Evolutionary conservation across 2,329 filamentous ascomycete species (phyloP).

Genomic region (Ophiostoma ips): DNA sequence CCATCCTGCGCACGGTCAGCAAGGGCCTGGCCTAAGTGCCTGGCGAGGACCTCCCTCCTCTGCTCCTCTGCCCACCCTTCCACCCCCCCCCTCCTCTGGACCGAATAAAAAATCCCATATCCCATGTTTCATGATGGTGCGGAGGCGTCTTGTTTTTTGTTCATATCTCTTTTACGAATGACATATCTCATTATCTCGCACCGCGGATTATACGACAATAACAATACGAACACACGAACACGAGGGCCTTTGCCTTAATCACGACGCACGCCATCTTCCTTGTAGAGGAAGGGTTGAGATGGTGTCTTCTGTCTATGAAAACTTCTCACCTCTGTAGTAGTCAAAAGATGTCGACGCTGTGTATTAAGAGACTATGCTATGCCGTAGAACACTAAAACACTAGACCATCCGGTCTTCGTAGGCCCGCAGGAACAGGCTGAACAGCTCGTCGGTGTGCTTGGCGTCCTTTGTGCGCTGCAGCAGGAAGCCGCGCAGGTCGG

Average conservation of each 20-base stretch:
- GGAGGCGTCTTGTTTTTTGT: background rate
- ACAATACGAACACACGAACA: too few species aligned
- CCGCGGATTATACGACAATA: too few species aligned
- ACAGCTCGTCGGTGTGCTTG: slow-evolving; percentile 47
- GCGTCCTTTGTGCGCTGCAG: slow-evolving; percentile 65
- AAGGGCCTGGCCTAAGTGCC: slow-evolving; percentile 38
- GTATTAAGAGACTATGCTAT: too few species aligned
- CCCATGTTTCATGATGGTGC: background rate
- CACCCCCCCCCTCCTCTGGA: too few species aligned
- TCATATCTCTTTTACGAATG: background rate
- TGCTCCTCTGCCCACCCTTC: background rate
- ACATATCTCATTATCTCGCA: background rate
- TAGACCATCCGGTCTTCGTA: slow-evolving; percentile 39
- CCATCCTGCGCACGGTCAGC: slow-evolving; percentile 52
- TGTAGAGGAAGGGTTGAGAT: too few species aligned
- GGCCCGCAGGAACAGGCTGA: slow-evolving; percentile 52
- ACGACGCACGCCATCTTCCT: too few species aligned
- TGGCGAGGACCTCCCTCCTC: background rate
- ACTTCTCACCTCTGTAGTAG: too few species aligned
- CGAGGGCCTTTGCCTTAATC: too few species aligned
- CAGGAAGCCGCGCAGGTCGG: slow-evolving; percentile 69
- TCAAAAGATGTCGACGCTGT: too few species aligned
- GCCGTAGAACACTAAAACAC: background rate
- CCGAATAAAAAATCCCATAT: background rate
- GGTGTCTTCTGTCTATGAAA: too few species aligned